A percentile compares a stretch with the other conserved stretches of the same genome.
Conservation (phyloP, 2,329 filamentous ascomycete genomes). For the Alternaria viburni region DNA sequence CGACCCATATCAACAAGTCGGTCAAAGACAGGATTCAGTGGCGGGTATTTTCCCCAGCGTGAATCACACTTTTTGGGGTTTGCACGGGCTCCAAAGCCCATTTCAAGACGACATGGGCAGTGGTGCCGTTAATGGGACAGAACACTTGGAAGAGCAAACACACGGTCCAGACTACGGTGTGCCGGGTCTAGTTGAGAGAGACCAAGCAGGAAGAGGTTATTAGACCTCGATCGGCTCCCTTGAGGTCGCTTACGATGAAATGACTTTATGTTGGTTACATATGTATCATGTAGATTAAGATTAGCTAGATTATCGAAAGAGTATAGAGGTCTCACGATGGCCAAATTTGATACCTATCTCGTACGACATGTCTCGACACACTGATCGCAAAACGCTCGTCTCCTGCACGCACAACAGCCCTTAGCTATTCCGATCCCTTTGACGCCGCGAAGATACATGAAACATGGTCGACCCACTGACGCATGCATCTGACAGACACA, state of each 20-base stretch:
- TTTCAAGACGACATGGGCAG: conserved; percentile 36
- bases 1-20: background rate
- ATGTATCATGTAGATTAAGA: background rate
- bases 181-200: conserved; percentile 30
- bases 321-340: background rate
- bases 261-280: background rate
- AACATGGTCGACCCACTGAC: background rate
- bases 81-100: conserved; percentile 35
- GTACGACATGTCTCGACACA: background rate
- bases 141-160: background rate
- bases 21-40: conserved; percentile 11
- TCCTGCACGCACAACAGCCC: background rate
- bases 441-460: background rate
- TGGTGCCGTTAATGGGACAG: conserved; percentile 12
- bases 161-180: conserved; percentile 17
- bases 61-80: conserved; percentile 31
- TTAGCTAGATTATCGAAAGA: background rate
- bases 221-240: background rate
- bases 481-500: background rate
- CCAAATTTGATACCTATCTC: background rate
- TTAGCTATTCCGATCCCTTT: background rate
- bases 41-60: conserved; percentile 19
- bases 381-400: background rate
- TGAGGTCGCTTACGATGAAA: background rate
- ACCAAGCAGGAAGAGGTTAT: conserved; percentile 22